A percentile compares a stretch with the other conserved stretches of the same genome.
Conservation (phyloP, 164 flowering plant genomes). For the Vitis riparia region DNA sequence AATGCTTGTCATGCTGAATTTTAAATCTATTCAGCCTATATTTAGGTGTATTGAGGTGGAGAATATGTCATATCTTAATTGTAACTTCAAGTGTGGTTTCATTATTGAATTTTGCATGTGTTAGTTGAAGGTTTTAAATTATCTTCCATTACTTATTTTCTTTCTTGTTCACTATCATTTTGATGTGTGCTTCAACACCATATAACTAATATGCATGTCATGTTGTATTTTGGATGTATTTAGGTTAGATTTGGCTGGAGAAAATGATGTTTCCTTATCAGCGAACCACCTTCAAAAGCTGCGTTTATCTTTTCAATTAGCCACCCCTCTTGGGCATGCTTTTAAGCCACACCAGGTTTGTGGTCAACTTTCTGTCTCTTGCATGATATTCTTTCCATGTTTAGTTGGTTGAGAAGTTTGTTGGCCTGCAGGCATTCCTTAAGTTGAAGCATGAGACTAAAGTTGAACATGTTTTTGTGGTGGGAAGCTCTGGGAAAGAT, state of each 20-base stretch:
- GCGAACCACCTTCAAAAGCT: conserved; percentile 96
- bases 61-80: no score
- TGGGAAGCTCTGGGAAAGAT: conserved; percentile 63
- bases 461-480: conserved; percentile 81
- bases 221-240: conserved; percentile 4
- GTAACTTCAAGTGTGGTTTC: no score
- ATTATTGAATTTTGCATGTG: neutral
- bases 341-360: conserved; percentile 92
- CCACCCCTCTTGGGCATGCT: conserved; percentile 57
- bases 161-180: neutral
- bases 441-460: conserved; percentile 83
- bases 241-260: conserved; percentile 69
- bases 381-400: conserved; percentile 2
- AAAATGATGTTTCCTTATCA: conserved; percentile 57
- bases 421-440: conserved; percentile 71
- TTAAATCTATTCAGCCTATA: no score
- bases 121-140: no score
- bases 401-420: conserved; percentile 16
- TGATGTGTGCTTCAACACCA: neutral
- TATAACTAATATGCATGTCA: conserved; percentile 6
- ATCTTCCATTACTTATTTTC: no score
- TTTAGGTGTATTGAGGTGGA: no score
- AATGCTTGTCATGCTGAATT: no score
- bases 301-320: conserved; percentile 67
- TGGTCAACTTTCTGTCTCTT: conserved; percentile 5